Base-by-base conservation (phyloP, 2,329 filamentous ascomycete genomes). In the Plenodomus lindquistii region DNA sequence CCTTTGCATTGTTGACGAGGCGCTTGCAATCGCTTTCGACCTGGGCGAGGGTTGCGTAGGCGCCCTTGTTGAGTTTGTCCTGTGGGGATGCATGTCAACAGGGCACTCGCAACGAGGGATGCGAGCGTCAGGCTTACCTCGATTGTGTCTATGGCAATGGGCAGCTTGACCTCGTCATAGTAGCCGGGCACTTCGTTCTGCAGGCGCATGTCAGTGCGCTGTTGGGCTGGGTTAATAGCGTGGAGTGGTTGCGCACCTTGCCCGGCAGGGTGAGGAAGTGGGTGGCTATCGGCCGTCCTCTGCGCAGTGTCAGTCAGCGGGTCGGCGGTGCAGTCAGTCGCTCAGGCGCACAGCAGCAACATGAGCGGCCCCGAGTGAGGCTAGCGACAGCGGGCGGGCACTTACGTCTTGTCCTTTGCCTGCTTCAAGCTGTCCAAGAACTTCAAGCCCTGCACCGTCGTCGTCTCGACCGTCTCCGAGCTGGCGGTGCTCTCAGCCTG, bases 1-100 rank as follows among this genome's bases (percentile, higher is more conserved):
- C 85, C 71, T 96, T 96, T 29, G 89, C 89, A 66, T 96, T 96
- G 56, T 85, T 81, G 46, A 96, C 87, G 81, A 96, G 88, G 55
- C 91, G 86, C 77, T 94, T 95, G 67, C 93, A 83, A 68, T 92
- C 92, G 65, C 88, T 86, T 72, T 96, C 91, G 11, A 96, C 77
- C 41, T 86, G 80, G 5, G 89, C 85, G 40, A 96, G 79, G 42
- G 76, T 87, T 13, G 80, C 69, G 67, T 96, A 95, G 56, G 85
- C 81, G 60, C 82, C 77, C 41, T 83, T 79, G 43, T 83, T 80
- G 42, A 96, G 79, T 72, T 90, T 93, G 38, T 79, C 70, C 77
- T 80, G 54, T 11, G 22, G 38, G 37, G 35, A 27, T 20, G 15
- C 18, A 40, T 39, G 46, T 68, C 41, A 68, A 66, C 34, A 36